Evolutionary conservation across 2,329 filamentous ascomycete species (phyloP), one percentile per base, ranked within the genome.

Genomic region (Madurella fahalii): DNA sequence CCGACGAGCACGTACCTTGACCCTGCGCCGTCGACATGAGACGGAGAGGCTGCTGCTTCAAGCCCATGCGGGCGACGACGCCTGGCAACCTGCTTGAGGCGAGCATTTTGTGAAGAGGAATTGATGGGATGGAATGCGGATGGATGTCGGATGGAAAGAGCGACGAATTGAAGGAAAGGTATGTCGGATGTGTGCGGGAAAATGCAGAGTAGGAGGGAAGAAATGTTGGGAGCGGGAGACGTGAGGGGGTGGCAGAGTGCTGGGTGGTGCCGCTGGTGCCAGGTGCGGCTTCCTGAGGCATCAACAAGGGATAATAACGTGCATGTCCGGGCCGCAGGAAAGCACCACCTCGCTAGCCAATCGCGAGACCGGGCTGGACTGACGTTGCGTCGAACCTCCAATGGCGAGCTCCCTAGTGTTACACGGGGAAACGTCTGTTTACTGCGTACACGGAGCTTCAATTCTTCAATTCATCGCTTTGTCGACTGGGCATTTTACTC

Each of bases 31-130:
- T 62, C 47, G 63, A 63, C 50, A 65, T 59, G 46, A 59, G 41
- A 53, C 61, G 61, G 40, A 25, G 15, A 20, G 60, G 56, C 59
- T 61, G 56, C 59, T 61, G 61, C 50, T 63, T 60, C 40, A 60
- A 37, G 54, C 58, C 60, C 58, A 57, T 50, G 50, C 61, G 61
- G 55, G 61, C 63, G 52, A 58, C 58, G 48, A 56, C 54, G 53
- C 58, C 56, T 41, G 56, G 51, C 48, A 63, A 41, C 54, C 58
- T 60, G 56, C 60, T 63, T 30, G 60, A 55, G 49, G 60, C 52
- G 57, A 60, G 37, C 60, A 65, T 65, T 51, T 54, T 61, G 52
- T 18, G 43, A 50, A 50, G 50, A 54, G 52, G 53, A 45, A 39
- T 39, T 18, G 42, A 31, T 57, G 47, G 46, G n/a, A 32, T 53